Percentiles rank a stretch among this genome's conserved stretches.
These are phyloP conservation scores for Linnemannia elongata DNA, from an alignment of 192 early-diverging fungal species.

Conservation along the genomic window DNA sequence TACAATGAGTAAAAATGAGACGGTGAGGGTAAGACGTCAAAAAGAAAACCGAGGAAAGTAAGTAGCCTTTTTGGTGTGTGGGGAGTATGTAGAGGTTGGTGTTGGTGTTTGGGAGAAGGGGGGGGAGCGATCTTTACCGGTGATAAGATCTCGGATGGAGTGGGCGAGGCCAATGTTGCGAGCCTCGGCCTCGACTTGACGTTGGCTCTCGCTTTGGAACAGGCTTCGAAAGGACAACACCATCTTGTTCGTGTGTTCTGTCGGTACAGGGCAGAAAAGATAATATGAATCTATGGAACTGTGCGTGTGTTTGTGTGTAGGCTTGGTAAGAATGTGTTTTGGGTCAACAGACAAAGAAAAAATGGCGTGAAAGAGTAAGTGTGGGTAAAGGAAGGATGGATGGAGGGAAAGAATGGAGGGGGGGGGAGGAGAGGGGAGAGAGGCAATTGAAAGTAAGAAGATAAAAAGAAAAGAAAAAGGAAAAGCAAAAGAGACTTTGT, in stretches of 20 bases:
- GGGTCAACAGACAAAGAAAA: background rate
- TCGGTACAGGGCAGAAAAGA: background rate
- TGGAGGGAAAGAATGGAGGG: background rate
- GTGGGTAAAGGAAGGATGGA: background rate
- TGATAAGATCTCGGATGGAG: constrained; percentile 51
- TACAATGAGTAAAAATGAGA: background rate
- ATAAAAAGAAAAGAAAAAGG: background rate
- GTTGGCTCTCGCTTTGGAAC: constrained; percentile 39
- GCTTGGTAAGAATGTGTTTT: background rate
- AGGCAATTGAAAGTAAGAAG: background rate
- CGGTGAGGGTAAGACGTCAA: background rate
- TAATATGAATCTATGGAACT: background rate
- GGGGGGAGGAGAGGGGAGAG: background rate
- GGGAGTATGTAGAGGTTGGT: too few species aligned
- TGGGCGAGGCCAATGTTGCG: constrained; percentile 51
- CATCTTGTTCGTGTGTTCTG: constrained; percentile 7
- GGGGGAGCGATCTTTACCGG: constrained; percentile 24
- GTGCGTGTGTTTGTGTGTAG: background rate
- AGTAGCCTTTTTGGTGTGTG: background rate
- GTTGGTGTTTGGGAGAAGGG: too few species aligned
- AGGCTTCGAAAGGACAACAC: constrained; percentile 22
- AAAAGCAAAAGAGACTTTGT: background rate
- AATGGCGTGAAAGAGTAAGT: background rate
- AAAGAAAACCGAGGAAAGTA: background rate
- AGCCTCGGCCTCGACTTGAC: constrained; percentile 44